Evolutionary conservation across 371 early-diverging fungal species (phyloP), one percentile per base, ranked within the genome.

Genomic region (Phascolomyces articulosus): DNA sequence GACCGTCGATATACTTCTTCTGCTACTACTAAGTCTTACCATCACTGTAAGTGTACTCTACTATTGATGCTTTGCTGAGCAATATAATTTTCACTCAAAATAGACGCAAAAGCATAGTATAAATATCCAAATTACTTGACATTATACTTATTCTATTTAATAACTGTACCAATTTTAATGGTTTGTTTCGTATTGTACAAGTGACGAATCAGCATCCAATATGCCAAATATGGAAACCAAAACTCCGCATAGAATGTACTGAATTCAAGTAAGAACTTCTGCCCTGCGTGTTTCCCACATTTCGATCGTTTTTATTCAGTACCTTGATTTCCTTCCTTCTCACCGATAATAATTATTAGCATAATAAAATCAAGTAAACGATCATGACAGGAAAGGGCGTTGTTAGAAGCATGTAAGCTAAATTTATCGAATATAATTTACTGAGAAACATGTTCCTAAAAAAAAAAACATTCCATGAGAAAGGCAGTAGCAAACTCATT

Each of bases 301-400:
- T 57, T 57, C 40, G 23, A 38, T 40, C 57, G 21, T n/a, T 40
- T 23, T 59, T 40, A 21, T 26, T 27, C 11, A 34, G 6, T 2
- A 2, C 6, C 34, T 34, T 34, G 34, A 34, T 34, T 34, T 34
- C 1, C 34, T 34, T 34, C 11, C 34, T 34, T 34, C 11, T 34
- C n/a, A n/a, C n/a, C n/a, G n/a, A n/a, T n/a, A n/a, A n/a, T n/a
- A n/a, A n/a, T n/a, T n/a, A n/a, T n/a, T n/a, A n/a, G n/a, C n/a
- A n/a, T n/a, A n/a, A n/a, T n/a, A n/a, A n/a, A n/a, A 20, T 41
- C 28, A n/a, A 26, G 51, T 51, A 51, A 51, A 2, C 51, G 24
- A 59, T 21, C 23, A 78, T 80, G 72, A 66, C 78, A 27, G 81
- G 81, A 47, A 80, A 80, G 76, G 78, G 81, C 55, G 77, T 78